Conservation (phyloP, 345 rosid species). For the Gossypium arboreum region DNA sequence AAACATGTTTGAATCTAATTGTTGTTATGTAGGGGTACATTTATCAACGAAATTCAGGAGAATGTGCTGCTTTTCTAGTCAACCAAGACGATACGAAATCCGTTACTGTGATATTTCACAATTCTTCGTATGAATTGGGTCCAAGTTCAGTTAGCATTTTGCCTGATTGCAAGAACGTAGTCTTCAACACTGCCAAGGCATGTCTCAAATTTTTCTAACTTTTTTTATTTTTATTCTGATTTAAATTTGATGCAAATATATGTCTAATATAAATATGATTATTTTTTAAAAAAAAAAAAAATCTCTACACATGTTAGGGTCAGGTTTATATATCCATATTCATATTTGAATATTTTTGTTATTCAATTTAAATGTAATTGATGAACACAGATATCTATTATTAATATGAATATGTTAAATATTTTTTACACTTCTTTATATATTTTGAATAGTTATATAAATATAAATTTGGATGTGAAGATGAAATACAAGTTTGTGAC, state of each 20-base stretch:
- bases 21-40: conserved; percentile 56
- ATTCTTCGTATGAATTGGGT: conserved; percentile 39
- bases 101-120: conserved; percentile 38
- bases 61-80: conserved; percentile 79
- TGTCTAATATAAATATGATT: too few species aligned
- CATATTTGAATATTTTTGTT: too few species aligned
- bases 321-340: too few species aligned
- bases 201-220: not conserved
- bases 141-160: conserved; percentile 70
- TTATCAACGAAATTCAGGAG: conserved; percentile 44
- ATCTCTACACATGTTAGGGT: too few species aligned
- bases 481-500: too few species aligned
- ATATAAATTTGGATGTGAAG: too few species aligned
- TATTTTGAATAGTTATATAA: too few species aligned
- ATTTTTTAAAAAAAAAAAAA: too few species aligned
- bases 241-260: too few species aligned
- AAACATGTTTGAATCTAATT: not conserved
- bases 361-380: too few species aligned
- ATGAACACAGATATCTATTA: fast-evolving
- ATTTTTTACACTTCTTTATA: too few species aligned
- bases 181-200: conserved; percentile 82
- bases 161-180: conserved; percentile 48
- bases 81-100: conserved; percentile 34
- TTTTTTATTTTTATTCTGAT: not conserved
- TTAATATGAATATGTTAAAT: too few species aligned